Conservation (phyloP, 768 basidiomycete genomes). For the Fistulinella prunicolor region DNA sequence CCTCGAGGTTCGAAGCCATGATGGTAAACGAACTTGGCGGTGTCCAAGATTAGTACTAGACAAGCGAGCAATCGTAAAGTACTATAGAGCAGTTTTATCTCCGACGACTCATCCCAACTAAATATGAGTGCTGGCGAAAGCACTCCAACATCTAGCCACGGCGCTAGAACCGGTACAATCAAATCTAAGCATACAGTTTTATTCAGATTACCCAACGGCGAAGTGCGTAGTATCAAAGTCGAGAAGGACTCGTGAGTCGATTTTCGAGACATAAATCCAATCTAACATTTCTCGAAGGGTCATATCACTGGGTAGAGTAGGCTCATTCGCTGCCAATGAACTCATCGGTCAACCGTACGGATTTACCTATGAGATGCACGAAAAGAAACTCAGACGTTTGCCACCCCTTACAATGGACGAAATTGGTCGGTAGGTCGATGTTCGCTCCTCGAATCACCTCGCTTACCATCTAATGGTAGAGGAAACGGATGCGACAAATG, state of each 20-base stretch:
- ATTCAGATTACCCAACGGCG: slow-evolving; percentile 74
- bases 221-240: slow-evolving; percentile 70
- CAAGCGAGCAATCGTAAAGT: too few species aligned
- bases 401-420: slow-evolving; percentile 69
- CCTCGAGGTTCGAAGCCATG: slow-evolving; percentile 12
- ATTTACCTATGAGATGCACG: slow-evolving; percentile 80
- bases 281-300: slow-evolving; percentile 42
- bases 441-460: background rate
- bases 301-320: slow-evolving; percentile 79
- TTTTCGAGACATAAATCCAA: background rate
- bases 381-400: slow-evolving; percentile 62
- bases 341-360: slow-evolving; percentile 85
- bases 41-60: too few species aligned
- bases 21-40: background rate
- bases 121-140: slow-evolving; percentile 17
- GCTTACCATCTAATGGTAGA: slow-evolving; percentile 44
- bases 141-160: slow-evolving; percentile 2
- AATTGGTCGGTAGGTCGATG: slow-evolving; percentile 52
- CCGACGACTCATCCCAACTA: background rate
- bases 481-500: slow-evolving; percentile 96
- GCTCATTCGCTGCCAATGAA: slow-evolving; percentile 74
- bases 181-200: slow-evolving; percentile 75
- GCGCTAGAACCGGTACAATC: slow-evolving; percentile 39
- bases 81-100: too few species aligned
- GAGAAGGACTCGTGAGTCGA: slow-evolving; percentile 65